Base-by-base conservation (phyloP, 1,139 yeast species). In the Saccharomycopsis phalli region DNA sequence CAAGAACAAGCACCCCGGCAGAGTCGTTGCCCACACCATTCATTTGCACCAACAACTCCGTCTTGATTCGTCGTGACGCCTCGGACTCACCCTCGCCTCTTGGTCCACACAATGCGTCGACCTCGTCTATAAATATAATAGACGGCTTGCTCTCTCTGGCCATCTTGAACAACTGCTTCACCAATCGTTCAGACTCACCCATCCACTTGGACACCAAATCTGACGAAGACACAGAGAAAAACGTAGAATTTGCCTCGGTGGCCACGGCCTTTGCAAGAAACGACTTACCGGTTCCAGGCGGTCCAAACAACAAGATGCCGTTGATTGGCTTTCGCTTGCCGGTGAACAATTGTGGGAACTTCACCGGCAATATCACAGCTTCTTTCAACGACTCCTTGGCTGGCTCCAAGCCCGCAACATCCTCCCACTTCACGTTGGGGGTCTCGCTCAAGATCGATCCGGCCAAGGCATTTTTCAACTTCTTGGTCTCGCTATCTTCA, bases 211-310 rank as follows among this genome's bases (percentile, higher is more conserved):
- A 81, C 3, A 93, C 96, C 54, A 91, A 70, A 59, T 91, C 97
- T 8, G 95, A 82, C 0, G 96, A 86, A 14, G 95, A 82, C 2
- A 91, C 95, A 3, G 95, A 83, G 60, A 91, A 93, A 53, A 91
- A 91, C 0, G 98, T 91, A 0, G 95, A 83, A 56, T 88, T 87
- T 40, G 98, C 95, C 57, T 91, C 99, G 1, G 98, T 91, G 21
- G 99, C 99, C 3, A 91, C 97, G 0, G 98, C 98, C 56, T 91
- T 91, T 13, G 98, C 98, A 46, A 93, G 66, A 58, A 80, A 91
- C 1, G 97, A 88, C 57, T 93, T 93, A 68, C 98, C 99, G 0
- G 99, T 93, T 54, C 98, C 99, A 2, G 98, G 99, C 11, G 98
- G 98, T 0, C 98, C 99, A 58, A 87, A 93, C 31, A 93, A 66